Base-by-base conservation (phyloP, 495 filamentous ascomycete species). In the Aspergillus avenaceus region DNA sequence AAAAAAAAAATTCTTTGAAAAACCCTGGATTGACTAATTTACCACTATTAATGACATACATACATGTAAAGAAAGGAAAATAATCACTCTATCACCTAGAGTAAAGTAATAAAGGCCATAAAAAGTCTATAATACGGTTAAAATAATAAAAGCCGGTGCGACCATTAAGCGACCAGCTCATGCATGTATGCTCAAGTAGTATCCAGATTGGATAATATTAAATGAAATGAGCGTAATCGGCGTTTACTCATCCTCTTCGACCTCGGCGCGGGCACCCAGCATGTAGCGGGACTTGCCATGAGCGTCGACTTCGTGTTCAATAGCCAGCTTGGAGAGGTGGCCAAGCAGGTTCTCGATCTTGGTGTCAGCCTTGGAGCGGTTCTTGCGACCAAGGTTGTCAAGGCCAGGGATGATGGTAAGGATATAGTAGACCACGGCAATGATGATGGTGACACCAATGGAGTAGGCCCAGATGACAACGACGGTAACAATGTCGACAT, bases 321-420 rank as follows among this genome's bases (percentile, higher is more conserved):
- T 68, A 45, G 86, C 83, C 41, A 90, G 76, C 76, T 89, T 88
- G 75, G 80, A 81, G 38, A 91, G 73, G 65, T 85, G 83, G 34
- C 75, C 78, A 62, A 91, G 77, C 70, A 88, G 84, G 73, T 91
- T 89, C 84, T 91, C 87, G 70, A 90, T 85, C 64, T 84, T 74
- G 62, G 84, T 86, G 66, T 91, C 86, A 56, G 80, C 79, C 56
- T 75, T 76, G 65, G 76, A 83, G 64, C 87, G 81, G 76, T 83
- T 85, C 81, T 86, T 84, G 66, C 87, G 84, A 63, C 87, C 87
- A 52, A 91, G 83, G 71, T 88, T 84, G 74, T 87, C 80, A 46
- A 90, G 78, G 69, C 70, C 80, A 41, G 75, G 69, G 60, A 87
- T 78, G 59, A 77, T 70, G 72, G 84, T 85, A 64, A 91, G 77